These are phyloP conservation scores for Wallacemonas sp. DNA, from an alignment of 208 protist species.

Conservation along the genomic window DNA sequence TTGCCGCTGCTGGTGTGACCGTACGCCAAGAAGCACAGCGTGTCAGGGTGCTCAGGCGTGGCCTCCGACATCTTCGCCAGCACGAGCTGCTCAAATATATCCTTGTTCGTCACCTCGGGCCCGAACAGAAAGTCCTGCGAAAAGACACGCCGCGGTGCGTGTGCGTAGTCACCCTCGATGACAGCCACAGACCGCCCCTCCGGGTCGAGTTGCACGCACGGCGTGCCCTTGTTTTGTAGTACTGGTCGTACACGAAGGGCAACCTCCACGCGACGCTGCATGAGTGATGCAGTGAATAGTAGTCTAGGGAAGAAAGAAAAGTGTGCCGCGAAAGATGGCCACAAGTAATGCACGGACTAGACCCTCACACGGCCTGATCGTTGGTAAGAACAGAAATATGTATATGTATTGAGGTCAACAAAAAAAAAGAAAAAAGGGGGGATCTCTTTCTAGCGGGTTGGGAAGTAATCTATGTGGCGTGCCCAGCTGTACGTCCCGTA, in stretches of 20 bases:
- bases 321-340: no score
- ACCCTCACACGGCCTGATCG: no score
- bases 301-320: no score
- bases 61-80: constrained; percentile 50
- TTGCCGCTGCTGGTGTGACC: constrained; percentile 91
- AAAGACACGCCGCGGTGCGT: constrained; percentile 26
- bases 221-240: constrained; percentile 7
- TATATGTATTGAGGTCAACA: no score
- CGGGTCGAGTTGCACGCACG: constrained; percentile 43
- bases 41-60: constrained; percentile 61
- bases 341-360: no score
- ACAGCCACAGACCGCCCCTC: constrained; percentile 21
- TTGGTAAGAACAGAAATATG: no score
- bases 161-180: constrained; percentile 18
- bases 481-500: not conserved
- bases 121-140: constrained; percentile 42
- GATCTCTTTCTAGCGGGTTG: no score
- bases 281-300: no score
- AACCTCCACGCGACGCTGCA: constrained; percentile 64
- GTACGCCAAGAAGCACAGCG: constrained; percentile 86
- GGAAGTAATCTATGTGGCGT: not conserved
- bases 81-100: constrained; percentile 69
- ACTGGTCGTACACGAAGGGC: constrained; percentile 62
- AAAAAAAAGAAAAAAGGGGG: not conserved
- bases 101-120: constrained; percentile 43